Evolutionary conservation across 176 grass and related monocot genomes (phyloP).

Genomic region (Urochloa ruziziensis): DNA sequence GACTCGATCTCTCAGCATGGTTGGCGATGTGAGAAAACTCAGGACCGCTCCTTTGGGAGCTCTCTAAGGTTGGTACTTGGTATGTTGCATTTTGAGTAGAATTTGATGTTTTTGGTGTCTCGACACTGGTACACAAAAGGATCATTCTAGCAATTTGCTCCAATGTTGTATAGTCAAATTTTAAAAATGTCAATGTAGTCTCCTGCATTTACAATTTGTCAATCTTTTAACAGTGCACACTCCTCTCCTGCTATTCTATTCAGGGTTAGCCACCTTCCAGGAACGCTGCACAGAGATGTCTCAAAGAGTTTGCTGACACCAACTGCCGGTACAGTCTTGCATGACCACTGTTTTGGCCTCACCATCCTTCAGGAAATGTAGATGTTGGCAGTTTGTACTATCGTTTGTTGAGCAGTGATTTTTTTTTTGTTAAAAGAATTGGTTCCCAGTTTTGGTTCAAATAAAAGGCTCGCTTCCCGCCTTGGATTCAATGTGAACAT

Average conservation of each 20-base stretch:
- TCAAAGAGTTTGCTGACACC: constrained; percentile 47
- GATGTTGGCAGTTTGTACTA: background rate
- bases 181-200: background rate
- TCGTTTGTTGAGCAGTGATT: background rate
- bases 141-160: background rate
- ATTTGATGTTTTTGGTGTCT: background rate
- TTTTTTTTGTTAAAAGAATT: no score
- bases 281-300: constrained; percentile 26
- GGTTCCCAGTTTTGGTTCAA: no score
- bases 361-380: background rate
- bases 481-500: background rate
- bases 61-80: constrained; percentile 1
- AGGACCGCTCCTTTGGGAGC: background rate
- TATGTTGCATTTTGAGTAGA: background rate
- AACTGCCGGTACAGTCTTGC: constrained; percentile 46
- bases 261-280: constrained; percentile 43
- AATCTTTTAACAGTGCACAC: background rate
- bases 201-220: background rate
- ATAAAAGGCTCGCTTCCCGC: background rate
- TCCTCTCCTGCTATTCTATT: constrained; percentile 29
- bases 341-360: background rate
- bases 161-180: background rate
- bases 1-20: background rate
- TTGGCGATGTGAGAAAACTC: background rate
- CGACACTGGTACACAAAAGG: background rate